These are phyloP conservation scores for Trametes hirsuta DNA, from an alignment of 1,284 basidiomycete species.

Conservation along the genomic window DNA sequence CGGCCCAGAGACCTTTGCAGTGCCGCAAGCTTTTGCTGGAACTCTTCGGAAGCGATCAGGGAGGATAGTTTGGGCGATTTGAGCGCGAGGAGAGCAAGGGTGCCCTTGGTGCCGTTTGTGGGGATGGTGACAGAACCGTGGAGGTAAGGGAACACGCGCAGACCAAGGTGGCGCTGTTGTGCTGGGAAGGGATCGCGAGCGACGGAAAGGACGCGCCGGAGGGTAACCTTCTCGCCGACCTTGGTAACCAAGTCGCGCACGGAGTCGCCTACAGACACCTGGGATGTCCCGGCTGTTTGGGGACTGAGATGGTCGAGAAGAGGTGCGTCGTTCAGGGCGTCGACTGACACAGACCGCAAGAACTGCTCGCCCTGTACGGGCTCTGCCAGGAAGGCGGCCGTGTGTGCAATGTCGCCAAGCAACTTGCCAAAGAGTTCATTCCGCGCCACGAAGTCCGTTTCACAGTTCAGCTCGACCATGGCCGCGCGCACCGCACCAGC, in stretches of 20 bases:
- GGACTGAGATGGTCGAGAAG: constrained; percentile 56
- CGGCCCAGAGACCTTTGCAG: constrained; percentile 80
- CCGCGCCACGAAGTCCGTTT: constrained; percentile 95
- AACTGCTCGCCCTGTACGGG: constrained; percentile 41
- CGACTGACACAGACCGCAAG: constrained; percentile 50
- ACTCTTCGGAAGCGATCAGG: constrained; percentile 47
- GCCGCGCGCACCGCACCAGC: constrained; percentile 69
- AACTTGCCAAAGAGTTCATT: constrained; percentile 85
- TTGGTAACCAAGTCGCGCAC: constrained; percentile 84
- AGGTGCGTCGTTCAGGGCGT: constrained; percentile 68
- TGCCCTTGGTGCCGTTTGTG: constrained; percentile 35
- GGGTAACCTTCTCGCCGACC: constrained; percentile 88
- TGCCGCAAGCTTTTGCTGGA: constrained; percentile 59
- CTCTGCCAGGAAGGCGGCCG: constrained; percentile 81
- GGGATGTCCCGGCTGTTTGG: constrained; percentile 27
- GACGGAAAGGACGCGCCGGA: constrained; percentile 76
- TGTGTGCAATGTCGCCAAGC: constrained; percentile 83
- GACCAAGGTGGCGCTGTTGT: constrained; percentile 44
- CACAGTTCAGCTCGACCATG: constrained; percentile 94
- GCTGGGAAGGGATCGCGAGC: constrained; percentile 59
- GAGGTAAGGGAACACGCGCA: constrained; percentile 78
- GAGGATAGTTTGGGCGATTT: constrained; percentile 49
- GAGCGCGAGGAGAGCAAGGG: constrained; percentile 67
- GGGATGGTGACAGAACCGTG: constrained; percentile 58
- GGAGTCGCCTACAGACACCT: constrained; percentile 66